Base-by-base conservation (phyloP, 164 flowering plant species). In the Nymphaea colorata region DNA sequence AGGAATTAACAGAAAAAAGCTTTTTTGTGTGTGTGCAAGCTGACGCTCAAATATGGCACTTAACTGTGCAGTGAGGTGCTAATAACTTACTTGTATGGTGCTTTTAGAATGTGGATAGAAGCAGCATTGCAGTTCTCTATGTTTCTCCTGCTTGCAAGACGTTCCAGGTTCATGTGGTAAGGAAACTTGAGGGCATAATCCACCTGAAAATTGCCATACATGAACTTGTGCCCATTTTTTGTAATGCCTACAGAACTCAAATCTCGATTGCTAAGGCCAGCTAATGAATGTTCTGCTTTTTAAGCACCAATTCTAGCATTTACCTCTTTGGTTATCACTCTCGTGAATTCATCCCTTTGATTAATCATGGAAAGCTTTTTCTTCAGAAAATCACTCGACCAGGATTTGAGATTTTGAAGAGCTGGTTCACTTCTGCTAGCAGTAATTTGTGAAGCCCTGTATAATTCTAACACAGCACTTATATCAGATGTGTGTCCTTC, bases 361-460 rank as follows among this genome's bases (percentile, higher is more conserved):
- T 11, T 36, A 18, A 59, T 45, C 14, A 67, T 63, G 2, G 67
- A 72, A 61, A 78, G n/a, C 55, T 73, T 41, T 6, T 68, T 69
- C 64, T 70, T 64, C 59, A 78, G 73, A 65, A 68, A 71, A 59
- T 66, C 36, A 64, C 73, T 66, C 3, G 75, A 64, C 81, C 75
- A 79, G n/a, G 77, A 67, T 5, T 72, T 5, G 15, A 69, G 67
- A 41, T 75, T 68, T 59, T 80, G 74, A 61, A 80, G 66, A 68
- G 68, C 62, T 5, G 42, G 41, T 66, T 79, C 78, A 59, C 67
- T 66, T 53, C 87, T 80, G 72, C 69, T 63, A 44, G 82, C 71
- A 60, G 71, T 75, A 44, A 84, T 63, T 68, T 94, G 78, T 64
- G 96, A 88, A 68, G 98, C 93, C 72, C 72, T 78, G 73, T 75